Evolutionary conservation across 2,329 filamentous ascomycete genomes (phyloP), one percentile per base, ranked within the genome.

Genomic region (Phaeosphaeriaceae sp.): DNA sequence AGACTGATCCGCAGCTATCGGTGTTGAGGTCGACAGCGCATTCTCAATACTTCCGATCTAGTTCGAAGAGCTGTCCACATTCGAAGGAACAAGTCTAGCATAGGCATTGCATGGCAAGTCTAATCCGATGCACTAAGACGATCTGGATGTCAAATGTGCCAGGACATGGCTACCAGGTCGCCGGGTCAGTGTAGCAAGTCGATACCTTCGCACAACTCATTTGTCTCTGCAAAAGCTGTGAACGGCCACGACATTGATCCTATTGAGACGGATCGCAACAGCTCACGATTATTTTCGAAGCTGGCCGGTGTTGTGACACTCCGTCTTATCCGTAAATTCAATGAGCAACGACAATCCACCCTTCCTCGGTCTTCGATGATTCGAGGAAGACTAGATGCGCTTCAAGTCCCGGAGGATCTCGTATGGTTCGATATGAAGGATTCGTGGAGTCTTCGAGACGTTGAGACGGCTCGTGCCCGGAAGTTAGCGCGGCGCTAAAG

Each of bases 401-500:
- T n/a, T n/a, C n/a, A n/a, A n/a, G n/a, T n/a, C 40, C 40, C 3
- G 21, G 11, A n/a, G 44, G 15, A 24, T 24, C 7, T n/a, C 44
- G 44, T 24, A 47, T 47, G 23, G 21, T 24, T 47, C 44, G 44
- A 47, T 21, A 26, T 47, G 44, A 21, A 47, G 24, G 11, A 40
- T 40, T 40, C 35, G 44, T 15, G 7, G 44, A 47, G 23, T 26
- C 11, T 24, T 15, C 7, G 11, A 47, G 21, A 13, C 43, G 8
- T 22, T 19, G n/a, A 21, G 19, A n/a, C n/a, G 30, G 17, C 35
- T 35, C 19, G 19, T 21, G n/a, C n/a, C n/a, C n/a, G 19, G 43
- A 15, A 9, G 17, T n/a, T 46, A 53, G 43, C 40, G 51, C 23
- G 40, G 30, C 15, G 46, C 50, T 57, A 42, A 44, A 3, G 21